Base-by-base conservation (phyloP, 83 land plant species). In the Picea abies region DNA sequence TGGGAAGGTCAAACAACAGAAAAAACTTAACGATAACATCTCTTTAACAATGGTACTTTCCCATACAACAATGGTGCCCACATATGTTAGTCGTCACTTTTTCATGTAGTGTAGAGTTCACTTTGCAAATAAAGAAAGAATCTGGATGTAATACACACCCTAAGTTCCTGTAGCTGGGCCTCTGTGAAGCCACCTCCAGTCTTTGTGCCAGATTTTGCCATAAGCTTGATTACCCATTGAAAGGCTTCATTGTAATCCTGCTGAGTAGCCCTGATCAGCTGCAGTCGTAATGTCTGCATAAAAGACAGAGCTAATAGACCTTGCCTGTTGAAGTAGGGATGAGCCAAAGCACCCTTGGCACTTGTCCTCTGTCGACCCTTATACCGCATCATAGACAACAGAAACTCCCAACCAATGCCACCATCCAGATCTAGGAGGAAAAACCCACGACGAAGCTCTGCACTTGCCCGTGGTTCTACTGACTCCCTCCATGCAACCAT, bases 151-250 rank as follows among this genome's bases (percentile, higher is more conserved):
- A 78, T 32, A 77, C 86, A 70, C 66, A 96, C 99, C 88, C 91
- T 93, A 58, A 97, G 89, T 47, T 93, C 90, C 69, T 94, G 94
- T 15, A 97, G 91, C 80, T 94, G 93, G 25, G 96, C 96, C 88
- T 97, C 99, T 26, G 99, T 97, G 83, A 97, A 96, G 64, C 99
- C 99, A 35, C 99, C 99, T 35, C 80, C 98, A 62, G 81, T 70
- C 82, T 89, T 44, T 1, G 99, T 95, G 25, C 99, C 99, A 25
- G 99, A 97, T 81, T 87, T 95, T 29, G 97, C 99, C 94, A 97
- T 92, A 15, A 91, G 94, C 39, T 82, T 73, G 66, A 86, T 75
- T 14, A 96, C 80, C 99, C 99, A 97, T 22, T 88, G 87, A 41
- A 88, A 88, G 63, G 93, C 93, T 81, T 97, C 97, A 78, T 87